phyloP scores from a whole-genome alignment of 306 rosid species.

The Citrullus mucosospermus region DNA sequence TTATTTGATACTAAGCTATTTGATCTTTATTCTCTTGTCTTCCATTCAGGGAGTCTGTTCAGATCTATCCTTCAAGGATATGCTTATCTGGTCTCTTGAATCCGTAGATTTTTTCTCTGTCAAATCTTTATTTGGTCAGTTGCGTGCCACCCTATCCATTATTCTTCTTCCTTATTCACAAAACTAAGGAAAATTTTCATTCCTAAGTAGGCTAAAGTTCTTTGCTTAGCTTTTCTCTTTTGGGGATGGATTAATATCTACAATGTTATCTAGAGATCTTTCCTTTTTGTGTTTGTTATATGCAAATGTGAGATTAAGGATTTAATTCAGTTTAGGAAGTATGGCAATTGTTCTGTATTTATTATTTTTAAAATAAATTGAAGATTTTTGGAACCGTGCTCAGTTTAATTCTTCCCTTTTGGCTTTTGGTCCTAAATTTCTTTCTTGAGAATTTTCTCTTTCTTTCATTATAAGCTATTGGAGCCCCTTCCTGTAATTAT shows the following conservation, averaged over 20 bases:
- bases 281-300: background rate
- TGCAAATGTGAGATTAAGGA: background rate
- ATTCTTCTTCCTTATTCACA: background rate
- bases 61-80: background rate
- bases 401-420: background rate
- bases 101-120: background rate
- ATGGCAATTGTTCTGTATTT: background rate
- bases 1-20: background rate
- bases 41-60: background rate
- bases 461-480: background rate
- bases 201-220: background rate
- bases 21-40: background rate
- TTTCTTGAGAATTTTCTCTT: background rate
- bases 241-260: background rate
- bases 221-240: background rate
- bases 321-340: background rate
- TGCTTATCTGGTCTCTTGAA: background rate
- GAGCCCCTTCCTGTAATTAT: background rate
- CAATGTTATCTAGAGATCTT: background rate
- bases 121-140: background rate
- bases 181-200: background rate
- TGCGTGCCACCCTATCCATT: background rate
- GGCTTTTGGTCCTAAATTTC: background rate
- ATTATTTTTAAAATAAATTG: background rate
- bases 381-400: background rate